These are phyloP conservation scores for Chrysosphaeria jannelii DNA, from an alignment of 2,329 filamentous ascomycete genomes.

Conservation along the genomic window DNA sequence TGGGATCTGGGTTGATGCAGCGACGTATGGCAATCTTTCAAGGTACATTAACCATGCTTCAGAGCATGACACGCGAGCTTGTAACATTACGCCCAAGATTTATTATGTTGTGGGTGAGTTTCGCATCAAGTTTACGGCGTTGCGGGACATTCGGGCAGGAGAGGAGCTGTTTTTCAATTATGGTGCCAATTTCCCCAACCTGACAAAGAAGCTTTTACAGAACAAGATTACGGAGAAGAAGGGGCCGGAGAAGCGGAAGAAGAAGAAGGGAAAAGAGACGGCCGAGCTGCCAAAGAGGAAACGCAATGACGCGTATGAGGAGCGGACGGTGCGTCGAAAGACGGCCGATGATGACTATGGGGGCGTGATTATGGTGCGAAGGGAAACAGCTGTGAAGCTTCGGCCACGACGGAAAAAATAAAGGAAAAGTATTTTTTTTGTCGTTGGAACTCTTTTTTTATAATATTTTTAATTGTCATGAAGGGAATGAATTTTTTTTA, in stretches of 20 bases:
- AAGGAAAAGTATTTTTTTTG: no score
- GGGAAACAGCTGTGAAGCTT: no score
- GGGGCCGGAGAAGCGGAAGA: no score
- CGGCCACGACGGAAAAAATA: no score
- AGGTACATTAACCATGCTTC: constrained; percentile 60
- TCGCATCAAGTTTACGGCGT: constrained; percentile 44
- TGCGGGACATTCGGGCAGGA: constrained; percentile 33
- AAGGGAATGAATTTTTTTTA: no score
- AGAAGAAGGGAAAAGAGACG: not conserved
- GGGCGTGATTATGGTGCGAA: no score
- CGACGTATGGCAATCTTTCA: constrained; percentile 48
- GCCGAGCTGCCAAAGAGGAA: not conserved
- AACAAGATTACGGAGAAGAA: constrained; percentile 9
- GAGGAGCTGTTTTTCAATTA: constrained; percentile 67
- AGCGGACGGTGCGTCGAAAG: no score
- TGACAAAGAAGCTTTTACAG: constrained; percentile 21
- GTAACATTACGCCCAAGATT: constrained; percentile 32
- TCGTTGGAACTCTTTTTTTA: no score
- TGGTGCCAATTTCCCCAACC: constrained; percentile 33
- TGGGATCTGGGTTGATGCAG: constrained; percentile 41
- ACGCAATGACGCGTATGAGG: no score
- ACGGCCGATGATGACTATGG: no score
- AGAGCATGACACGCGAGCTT: constrained; percentile 17
- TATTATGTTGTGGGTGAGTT: constrained; percentile 46
- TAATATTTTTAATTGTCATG: no score